A percentile compares a stretch with the other conserved stretches of the same genome.
phyloP scores from a whole-genome alignment of 768 basidiomycete species.

The Phaeolepiota aurea region DNA sequence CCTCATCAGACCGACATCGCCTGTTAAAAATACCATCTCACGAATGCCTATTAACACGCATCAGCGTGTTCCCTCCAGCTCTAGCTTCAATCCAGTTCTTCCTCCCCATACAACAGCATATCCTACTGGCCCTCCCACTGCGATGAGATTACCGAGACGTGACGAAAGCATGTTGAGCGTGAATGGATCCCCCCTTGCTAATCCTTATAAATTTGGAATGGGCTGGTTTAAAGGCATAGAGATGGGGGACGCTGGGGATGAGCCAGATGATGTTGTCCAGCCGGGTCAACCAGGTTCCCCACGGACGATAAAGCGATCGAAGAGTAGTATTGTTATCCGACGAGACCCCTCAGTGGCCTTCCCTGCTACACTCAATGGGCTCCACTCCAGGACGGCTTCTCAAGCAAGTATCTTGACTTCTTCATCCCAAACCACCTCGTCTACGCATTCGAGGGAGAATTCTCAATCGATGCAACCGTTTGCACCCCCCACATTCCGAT shows the following conservation, averaged over 20 bases:
- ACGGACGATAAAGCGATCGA: constrained; percentile 34
- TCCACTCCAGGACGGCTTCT: constrained; percentile 42
- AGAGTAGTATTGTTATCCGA: constrained; percentile 56
- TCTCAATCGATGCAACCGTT: constrained; percentile 22
- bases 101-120: constrained; percentile 47
- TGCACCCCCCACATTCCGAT: constrained; percentile 15
- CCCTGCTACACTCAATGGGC: constrained; percentile 17
- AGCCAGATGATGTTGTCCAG: constrained; percentile 16
- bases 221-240: constrained; percentile 45
- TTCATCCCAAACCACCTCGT: constrained; percentile 25
- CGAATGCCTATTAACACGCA: constrained; percentile 16
- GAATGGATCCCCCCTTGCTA: constrained; percentile 77
- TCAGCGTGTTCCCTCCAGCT: constrained; percentile 45
- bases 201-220: constrained; percentile 64
- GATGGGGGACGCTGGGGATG: constrained; percentile 24
- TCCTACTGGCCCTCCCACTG: constrained; percentile 26
- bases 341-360: constrained; percentile 42
- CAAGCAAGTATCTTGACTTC: constrained; percentile 40
- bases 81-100: constrained; percentile 68
- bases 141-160: constrained; percentile 57
- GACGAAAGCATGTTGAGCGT: constrained; percentile 76
- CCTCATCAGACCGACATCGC: constrained; percentile 38
- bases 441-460: constrained; percentile 34
- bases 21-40: constrained; percentile 33
- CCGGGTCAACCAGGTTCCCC: constrained; percentile 14